phyloP scores from a whole-genome alignment of 1,139 yeast genomes.

The Debaryomyces sp. region DNA sequence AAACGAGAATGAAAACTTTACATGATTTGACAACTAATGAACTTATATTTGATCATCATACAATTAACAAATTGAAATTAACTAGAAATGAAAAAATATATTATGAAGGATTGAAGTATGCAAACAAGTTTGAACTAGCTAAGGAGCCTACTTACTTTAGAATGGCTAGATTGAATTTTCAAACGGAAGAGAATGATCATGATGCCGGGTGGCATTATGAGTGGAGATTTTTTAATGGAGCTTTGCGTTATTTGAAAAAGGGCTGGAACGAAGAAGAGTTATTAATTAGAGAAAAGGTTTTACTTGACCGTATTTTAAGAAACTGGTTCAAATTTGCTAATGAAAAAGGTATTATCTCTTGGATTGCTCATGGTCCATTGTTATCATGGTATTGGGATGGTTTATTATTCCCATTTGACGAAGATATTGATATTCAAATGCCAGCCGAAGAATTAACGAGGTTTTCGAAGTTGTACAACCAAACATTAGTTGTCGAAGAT shows the following conservation, averaged over 20 bases:
- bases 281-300: slow-evolving; percentile 18
- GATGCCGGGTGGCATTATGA: slow-evolving; percentile 33
- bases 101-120: slow-evolving; percentile 19
- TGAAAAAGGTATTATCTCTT: slow-evolving; percentile 35
- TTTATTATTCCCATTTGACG: slow-evolving; percentile 35
- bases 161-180: slow-evolving; percentile 21
- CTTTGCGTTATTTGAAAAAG: slow-evolving; percentile 20
- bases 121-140: slow-evolving; percentile 14
- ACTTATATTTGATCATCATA: slow-evolving; percentile 19
- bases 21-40: slow-evolving; percentile 21
- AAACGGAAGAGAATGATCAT: slow-evolving; percentile 16
- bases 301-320: slow-evolving; percentile 26
- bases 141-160: slow-evolving; percentile 27
- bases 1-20: slow-evolving; percentile 13
- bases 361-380: slow-evolving; percentile 41
- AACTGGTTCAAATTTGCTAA: slow-evolving; percentile 36
- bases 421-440: slow-evolving; percentile 38
- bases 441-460: slow-evolving; percentile 31
- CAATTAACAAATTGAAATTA: slow-evolving; percentile 17
- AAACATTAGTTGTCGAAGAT: slow-evolving; percentile 34
- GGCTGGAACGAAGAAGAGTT: slow-evolving; percentile 24
- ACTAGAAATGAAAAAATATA: slow-evolving; percentile 17
- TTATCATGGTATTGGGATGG: slow-evolving; percentile 45
- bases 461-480: slow-evolving; percentile 30
- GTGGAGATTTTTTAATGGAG: slow-evolving; percentile 29